These are phyloP conservation scores for Zygnema cylindricum DNA, from an alignment of 139 green algal genomes.

Conservation along the genomic window DNA sequence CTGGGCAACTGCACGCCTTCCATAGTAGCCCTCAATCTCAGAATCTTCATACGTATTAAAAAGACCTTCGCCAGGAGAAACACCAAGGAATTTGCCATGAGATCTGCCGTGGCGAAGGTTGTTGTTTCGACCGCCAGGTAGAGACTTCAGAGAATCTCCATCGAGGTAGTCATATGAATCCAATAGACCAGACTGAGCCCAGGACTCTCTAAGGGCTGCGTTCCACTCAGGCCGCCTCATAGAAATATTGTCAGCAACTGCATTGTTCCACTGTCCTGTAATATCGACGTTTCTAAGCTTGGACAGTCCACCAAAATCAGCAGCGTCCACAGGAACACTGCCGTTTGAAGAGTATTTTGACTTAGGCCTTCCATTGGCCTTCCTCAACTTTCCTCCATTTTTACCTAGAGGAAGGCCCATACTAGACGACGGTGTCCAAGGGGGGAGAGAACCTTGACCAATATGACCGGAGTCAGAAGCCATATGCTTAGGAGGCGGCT, in stretches of 20 bases:
- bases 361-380: neutral
- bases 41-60: neutral
- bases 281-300: neutral
- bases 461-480: no score
- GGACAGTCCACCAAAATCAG: neutral
- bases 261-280: neutral
- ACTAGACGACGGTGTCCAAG: neutral
- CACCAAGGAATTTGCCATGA: no score
- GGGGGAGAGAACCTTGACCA: no score
- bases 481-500: neutral
- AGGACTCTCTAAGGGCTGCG: neutral
- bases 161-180: neutral
- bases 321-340: neutral
- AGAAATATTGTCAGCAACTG: neutral
- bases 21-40: neutral
- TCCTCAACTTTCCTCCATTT: neutral
- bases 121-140: neutral
- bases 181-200: neutral
- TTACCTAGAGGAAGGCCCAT: neutral
- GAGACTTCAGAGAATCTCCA: neutral
- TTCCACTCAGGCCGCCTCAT: neutral
- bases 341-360: neutral
- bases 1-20: neutral
- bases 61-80: neutral
- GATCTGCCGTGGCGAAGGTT: neutral